Evolutionary conservation across 129 eudicot species (phyloP).

Genomic region (Logfia minima): DNA sequence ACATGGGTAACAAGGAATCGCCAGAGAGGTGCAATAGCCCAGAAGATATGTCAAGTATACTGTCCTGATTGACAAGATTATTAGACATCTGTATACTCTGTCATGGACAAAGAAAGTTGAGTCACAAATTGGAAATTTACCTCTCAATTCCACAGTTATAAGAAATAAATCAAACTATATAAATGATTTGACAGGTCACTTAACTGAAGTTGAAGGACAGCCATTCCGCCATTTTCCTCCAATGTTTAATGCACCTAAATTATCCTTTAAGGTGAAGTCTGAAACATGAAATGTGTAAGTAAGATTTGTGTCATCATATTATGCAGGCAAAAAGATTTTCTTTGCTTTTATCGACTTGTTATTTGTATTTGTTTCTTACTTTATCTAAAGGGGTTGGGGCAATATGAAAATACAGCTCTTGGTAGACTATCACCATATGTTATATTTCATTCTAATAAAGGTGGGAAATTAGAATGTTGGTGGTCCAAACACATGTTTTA

Average conservation of each 20-base stretch:
- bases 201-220: slow-evolving; percentile 40
- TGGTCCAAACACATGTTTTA: not conserved
- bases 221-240: slow-evolving; percentile 62
- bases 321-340: not conserved
- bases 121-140: slow-evolving; percentile 2
- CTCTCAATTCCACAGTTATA: not conserved
- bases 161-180: slow-evolving; percentile 6
- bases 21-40: slow-evolving; percentile 65
- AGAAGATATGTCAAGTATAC: slow-evolving; percentile 70
- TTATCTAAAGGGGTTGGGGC: not conserved
- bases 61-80: slow-evolving; percentile 33
- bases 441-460: not conserved
- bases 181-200: slow-evolving; percentile 30
- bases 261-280: slow-evolving; percentile 41
- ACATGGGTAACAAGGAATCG: slow-evolving; percentile 71
- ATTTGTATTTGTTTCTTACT: not conserved
- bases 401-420: not conserved
- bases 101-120: slow-evolving; percentile 17
- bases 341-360: not conserved
- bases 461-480: not conserved
- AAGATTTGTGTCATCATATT: slow-evolving; percentile 1
- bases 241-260: slow-evolving; percentile 36
- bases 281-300: slow-evolving; percentile 19
- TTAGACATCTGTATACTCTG: slow-evolving; percentile 43
- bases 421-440: slow-evolving; percentile 1